phyloP scores from a whole-genome alignment of 2,329 filamentous ascomycete species.

The Ophiostoma triangulosporum region DNA sequence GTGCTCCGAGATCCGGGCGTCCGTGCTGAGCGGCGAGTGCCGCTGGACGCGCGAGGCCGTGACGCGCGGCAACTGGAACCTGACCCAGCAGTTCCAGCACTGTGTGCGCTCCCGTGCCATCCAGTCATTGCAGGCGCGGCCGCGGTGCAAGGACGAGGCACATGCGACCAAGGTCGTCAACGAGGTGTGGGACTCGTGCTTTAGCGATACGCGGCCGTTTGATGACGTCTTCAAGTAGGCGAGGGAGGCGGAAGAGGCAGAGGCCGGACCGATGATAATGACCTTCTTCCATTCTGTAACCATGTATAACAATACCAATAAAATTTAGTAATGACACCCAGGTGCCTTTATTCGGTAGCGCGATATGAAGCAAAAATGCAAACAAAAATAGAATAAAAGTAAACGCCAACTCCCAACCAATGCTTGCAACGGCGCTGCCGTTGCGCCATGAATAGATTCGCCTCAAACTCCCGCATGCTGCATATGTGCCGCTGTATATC shows the following conservation, averaged over 20 bases:
- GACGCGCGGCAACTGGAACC: conserved; percentile 68
- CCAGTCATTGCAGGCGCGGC: conserved; percentile 63
- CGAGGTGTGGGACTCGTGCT: conserved; percentile 98
- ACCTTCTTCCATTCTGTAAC: conserved; percentile 1
- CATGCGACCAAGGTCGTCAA: conserved; percentile 84
- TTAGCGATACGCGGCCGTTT: conserved; percentile 84
- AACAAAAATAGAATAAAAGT: not conserved
- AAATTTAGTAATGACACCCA: not conserved
- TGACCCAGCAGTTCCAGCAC: conserved; percentile 87
- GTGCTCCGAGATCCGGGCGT: conserved; percentile 92
- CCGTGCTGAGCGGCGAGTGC: conserved; percentile 87
- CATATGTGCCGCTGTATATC: not conserved
- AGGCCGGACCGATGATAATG: not conserved
- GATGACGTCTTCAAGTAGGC: conserved; percentile 81
- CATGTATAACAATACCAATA: conserved; percentile 1
- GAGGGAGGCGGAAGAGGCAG: conserved; percentile 12
- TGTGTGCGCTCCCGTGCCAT: conserved; percentile 77
- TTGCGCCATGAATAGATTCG: not conserved
- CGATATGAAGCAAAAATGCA: conserved; percentile 1
- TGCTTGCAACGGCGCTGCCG: conserved; percentile 4
- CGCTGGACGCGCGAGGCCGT: conserved; percentile 80
- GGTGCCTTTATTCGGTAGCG: not conserved
- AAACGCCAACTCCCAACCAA: conserved; percentile 1
- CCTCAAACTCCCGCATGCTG: not conserved
- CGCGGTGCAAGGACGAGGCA: conserved; percentile 69